Conservation (phyloP, 2,329 filamentous ascomycete species). For the Epicoccum nigrum region DNA sequence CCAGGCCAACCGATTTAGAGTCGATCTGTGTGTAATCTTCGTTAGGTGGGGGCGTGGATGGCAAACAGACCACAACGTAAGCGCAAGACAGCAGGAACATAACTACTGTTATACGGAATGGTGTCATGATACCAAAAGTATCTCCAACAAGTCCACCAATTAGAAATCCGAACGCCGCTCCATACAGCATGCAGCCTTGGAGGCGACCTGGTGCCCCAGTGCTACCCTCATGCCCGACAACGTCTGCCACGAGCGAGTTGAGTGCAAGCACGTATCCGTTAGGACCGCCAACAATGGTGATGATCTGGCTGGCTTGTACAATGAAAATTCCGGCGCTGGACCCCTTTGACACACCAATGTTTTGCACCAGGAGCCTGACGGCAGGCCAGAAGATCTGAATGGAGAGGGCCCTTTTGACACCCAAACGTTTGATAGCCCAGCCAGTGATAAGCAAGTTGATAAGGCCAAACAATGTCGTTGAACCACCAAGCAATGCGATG, state of each 20-base stretch:
- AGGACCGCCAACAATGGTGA: conserved; percentile 71
- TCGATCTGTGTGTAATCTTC: conserved; percentile 32
- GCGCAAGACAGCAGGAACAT: conserved; percentile 57
- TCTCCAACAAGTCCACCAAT: conserved; percentile 70
- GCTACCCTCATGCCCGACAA: conserved; percentile 64
- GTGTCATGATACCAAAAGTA: conserved; percentile 65
- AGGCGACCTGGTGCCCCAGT: conserved; percentile 70
- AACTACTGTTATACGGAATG: conserved; percentile 68
- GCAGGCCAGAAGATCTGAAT: conserved; percentile 70
- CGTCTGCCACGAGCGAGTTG: conserved; percentile 71
- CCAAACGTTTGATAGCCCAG: conserved; percentile 69
- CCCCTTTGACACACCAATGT: conserved; percentile 67
- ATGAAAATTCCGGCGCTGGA: conserved; percentile 69
- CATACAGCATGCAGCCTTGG: conserved; percentile 71
- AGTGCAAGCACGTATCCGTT: conserved; percentile 72
- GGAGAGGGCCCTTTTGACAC: conserved; percentile 66
- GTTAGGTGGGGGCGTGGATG: conserved; percentile 53
- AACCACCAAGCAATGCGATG: conserved; percentile 69
- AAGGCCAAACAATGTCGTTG: conserved; percentile 71
- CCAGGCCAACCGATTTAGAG: conserved; percentile 47
- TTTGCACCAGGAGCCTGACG: conserved; percentile 67
- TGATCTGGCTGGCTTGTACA: conserved; percentile 70
- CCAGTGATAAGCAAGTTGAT: conserved; percentile 71
- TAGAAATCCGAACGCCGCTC: conserved; percentile 68
- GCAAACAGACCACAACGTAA: conserved; percentile 52